phyloP scores from a whole-genome alignment of 2,329 filamentous ascomycete species.

The Trichoderma breve region DNA sequence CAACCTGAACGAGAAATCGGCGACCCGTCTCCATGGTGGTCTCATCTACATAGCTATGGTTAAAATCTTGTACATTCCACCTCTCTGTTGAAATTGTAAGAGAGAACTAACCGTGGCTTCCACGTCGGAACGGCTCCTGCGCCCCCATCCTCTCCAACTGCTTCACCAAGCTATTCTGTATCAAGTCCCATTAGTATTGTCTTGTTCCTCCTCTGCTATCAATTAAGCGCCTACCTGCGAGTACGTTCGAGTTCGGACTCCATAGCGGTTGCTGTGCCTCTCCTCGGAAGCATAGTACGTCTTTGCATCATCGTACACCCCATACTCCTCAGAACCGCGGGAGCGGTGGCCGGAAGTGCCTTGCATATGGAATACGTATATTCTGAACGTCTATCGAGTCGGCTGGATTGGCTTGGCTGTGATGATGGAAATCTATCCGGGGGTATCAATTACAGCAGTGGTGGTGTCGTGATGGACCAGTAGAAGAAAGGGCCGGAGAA shows the following conservation, averaged over 20 bases:
- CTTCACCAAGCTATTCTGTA: constrained; percentile 52
- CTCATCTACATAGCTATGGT: constrained; percentile 61
- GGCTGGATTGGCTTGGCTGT: not conserved
- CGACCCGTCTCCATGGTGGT: constrained; percentile 62
- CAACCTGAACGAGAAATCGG: constrained; percentile 83
- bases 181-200: not conserved
- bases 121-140: constrained; percentile 55
- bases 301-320: constrained; percentile 56
- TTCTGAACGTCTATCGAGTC: not conserved
- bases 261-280: constrained; percentile 49
- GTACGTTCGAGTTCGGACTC: constrained; percentile 54
- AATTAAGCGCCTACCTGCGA: constrained; percentile 46
- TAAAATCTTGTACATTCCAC: not conserved
- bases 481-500: not conserved
- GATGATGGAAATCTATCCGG: not conserved
- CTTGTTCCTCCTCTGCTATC: not conserved
- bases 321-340: constrained; percentile 46
- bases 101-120: constrained; percentile 53
- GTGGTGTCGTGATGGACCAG: constrained; percentile 10
- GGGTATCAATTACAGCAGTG: not conserved
- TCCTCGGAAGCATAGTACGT: constrained; percentile 59
- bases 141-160: constrained; percentile 53
- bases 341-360: constrained; percentile 30
- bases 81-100: not conserved
- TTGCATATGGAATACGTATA: constrained; percentile 27